phyloP scores from a whole-genome alignment of 2,329 filamentous ascomycete species.

The Alternaria ethzedia region DNA sequence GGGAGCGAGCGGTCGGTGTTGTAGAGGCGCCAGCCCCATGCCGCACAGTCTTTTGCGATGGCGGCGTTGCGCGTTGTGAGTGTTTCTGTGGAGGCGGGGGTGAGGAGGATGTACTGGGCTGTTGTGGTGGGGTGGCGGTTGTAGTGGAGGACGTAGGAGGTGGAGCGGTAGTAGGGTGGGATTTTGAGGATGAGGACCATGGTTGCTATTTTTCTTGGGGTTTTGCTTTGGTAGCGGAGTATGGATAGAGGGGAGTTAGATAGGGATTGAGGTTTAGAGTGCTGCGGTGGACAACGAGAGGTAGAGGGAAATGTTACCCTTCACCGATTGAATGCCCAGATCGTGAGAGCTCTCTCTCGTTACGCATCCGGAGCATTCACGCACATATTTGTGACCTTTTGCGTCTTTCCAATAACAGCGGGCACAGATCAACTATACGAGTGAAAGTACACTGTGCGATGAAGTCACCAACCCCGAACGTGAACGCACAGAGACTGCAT shows the following conservation, averaged over 20 bases:
- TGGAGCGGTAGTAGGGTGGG: slow-evolving; percentile 3
- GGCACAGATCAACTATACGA: background rate
- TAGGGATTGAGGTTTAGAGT: background rate
- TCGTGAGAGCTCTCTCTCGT: background rate
- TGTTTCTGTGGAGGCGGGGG: background rate
- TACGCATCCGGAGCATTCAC: background rate
- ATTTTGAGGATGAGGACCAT: background rate
- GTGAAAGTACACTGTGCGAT: background rate
- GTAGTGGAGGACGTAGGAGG: background rate
- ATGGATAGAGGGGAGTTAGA: background rate
- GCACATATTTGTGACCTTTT: background rate
- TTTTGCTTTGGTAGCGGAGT: background rate
- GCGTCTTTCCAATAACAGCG: background rate
- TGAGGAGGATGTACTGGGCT: slow-evolving; percentile 2
- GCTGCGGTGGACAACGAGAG: background rate
- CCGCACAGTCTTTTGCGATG: slow-evolving; percentile 1
- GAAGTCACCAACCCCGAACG: background rate
- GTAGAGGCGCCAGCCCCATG: slow-evolving; percentile 7
- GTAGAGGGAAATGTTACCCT: background rate
- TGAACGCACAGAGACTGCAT: background rate
- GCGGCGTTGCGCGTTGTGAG: background rate
- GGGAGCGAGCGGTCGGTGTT: background rate
- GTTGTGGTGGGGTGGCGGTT: background rate
- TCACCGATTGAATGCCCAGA: background rate
- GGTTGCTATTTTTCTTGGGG: background rate